A percentile compares a stretch with the other conserved stretches of the same genome.
Evolutionary conservation across 495 filamentous ascomycete genomes (phyloP).

Genomic region (Halenospora varia): DNA sequence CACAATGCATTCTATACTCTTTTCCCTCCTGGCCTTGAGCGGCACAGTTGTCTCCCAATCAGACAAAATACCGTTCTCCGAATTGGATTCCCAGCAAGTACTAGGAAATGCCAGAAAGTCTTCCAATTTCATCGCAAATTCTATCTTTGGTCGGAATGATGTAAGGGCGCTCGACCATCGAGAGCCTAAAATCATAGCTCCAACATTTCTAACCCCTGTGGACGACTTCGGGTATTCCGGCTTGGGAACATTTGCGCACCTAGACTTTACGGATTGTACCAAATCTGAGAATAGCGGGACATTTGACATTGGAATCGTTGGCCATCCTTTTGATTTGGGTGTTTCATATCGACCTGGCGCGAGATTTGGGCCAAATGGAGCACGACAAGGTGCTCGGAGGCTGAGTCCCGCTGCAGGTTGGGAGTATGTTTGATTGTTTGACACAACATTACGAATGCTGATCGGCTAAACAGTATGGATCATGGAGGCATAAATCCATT

Average conservation of each 20-base stretch:
- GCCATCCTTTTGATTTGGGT: conserved; percentile 36
- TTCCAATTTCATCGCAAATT: conserved; percentile 17
- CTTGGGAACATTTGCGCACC: conserved; percentile 22
- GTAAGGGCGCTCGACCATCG: not conserved
- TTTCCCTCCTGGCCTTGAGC: not conserved
- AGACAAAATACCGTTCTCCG: too few species aligned
- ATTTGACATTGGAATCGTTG: conserved; percentile 26
- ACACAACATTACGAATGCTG: conserved; percentile 6
- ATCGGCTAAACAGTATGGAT: conserved; percentile 27
- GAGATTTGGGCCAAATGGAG: conserved; percentile 70
- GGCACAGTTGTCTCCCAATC: not conserved
- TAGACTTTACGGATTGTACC: conserved; percentile 19
- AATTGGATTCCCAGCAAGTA: not conserved
- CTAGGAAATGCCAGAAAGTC: not conserved
- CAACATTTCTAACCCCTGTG: conserved; percentile 4
- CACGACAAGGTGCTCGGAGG: conserved; percentile 62
- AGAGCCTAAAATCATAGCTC: conserved; percentile 8
- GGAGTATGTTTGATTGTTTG: conserved; percentile 15
- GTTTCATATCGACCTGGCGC: conserved; percentile 74
- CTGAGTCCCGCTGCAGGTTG: conserved; percentile 20
- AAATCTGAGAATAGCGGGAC: conserved; percentile 11
- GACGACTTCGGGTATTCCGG: conserved; percentile 1
- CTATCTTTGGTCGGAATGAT: conserved; percentile 13
- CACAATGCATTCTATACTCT: not conserved
- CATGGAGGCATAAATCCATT: conserved; percentile 52